These are phyloP conservation scores for Rhodotorula graminis DNA, from an alignment of 768 basidiomycete species.

Conservation along the genomic window DNA sequence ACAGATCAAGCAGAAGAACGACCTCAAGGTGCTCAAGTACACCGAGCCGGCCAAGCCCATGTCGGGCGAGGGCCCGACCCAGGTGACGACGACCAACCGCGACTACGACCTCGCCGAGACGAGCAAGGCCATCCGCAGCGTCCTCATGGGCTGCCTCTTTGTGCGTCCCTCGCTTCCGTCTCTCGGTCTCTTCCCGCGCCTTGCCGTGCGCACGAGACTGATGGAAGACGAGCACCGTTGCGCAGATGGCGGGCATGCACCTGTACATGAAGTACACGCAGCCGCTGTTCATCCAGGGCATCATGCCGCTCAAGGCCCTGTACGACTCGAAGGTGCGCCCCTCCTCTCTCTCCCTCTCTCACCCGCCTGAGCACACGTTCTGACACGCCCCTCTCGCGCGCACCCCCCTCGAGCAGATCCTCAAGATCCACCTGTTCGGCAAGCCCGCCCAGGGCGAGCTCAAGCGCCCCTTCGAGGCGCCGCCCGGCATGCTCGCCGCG, in stretches of 20 bases:
- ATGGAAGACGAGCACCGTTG: background rate
- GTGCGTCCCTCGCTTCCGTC: slow-evolving; percentile 40
- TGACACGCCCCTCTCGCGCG: background rate
- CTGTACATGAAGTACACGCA: slow-evolving; percentile 91
- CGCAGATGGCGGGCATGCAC: slow-evolving; percentile 84
- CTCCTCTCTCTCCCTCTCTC: background rate
- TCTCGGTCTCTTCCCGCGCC: background rate
- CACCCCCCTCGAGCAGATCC: slow-evolving; percentile 22
- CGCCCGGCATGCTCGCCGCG: slow-evolving; percentile 36
- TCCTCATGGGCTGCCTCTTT: slow-evolving; percentile 48
- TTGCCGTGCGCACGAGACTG: background rate
- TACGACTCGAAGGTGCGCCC: slow-evolving; percentile 70
- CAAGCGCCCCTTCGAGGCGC: slow-evolving; percentile 71
- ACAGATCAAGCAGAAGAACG: slow-evolving; percentile 93
- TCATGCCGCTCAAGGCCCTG: slow-evolving; percentile 89
- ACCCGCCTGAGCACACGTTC: background rate
- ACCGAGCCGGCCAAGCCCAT: slow-evolving; percentile 73
- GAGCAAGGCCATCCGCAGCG: slow-evolving; percentile 58
- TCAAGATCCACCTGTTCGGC: slow-evolving; percentile 75
- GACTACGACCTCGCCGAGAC: slow-evolving; percentile 91
- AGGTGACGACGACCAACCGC: slow-evolving; percentile 82
- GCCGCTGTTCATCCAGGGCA: slow-evolving; percentile 86
- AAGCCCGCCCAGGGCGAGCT: slow-evolving; percentile 77
- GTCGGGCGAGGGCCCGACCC: slow-evolving; percentile 42
- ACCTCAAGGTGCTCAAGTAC: slow-evolving; percentile 92